Conservation (phyloP, 2,329 filamentous ascomycete species). For the Capronia americana region DNA sequence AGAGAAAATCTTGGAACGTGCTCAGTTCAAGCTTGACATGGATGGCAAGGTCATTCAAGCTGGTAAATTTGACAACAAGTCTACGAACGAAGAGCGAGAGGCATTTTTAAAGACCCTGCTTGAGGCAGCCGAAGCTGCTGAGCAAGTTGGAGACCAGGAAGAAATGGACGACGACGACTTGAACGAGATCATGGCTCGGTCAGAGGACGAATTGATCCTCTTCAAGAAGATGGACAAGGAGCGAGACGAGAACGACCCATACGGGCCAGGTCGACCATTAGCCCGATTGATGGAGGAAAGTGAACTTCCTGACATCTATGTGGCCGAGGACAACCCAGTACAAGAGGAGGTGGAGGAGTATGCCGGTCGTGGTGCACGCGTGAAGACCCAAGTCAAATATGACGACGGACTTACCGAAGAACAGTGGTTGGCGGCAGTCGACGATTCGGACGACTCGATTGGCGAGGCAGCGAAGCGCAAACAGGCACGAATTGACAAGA, state of each 20-base stretch:
- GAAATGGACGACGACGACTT: conserved; percentile 99
- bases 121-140: conserved; percentile 74
- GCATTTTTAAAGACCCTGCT: conserved; percentile 93
- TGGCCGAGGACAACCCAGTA: conserved; percentile 80
- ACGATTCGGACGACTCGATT: conserved; percentile 92
- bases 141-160: conserved; percentile 75
- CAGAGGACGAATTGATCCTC: conserved; percentile 73
- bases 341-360: conserved; percentile 77
- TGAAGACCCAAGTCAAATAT: conserved; percentile 92
- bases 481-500: conserved; percentile 80
- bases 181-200: conserved; percentile 91
- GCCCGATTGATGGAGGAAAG: conserved; percentile 84
- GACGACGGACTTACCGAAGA: conserved; percentile 98
- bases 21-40: conserved; percentile 98
- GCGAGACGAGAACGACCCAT: conserved; percentile 68
- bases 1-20: conserved; percentile 96
- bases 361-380: conserved; percentile 87
- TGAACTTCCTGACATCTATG: conserved; percentile 92
- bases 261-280: conserved; percentile 72
- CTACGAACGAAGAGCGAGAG: conserved; percentile 96
- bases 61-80: conserved; percentile 99
- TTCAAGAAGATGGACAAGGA: conserved; percentile 88
- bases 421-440: conserved; percentile 97
- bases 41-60: conserved; percentile 99
- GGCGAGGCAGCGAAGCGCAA: conserved; percentile 93